These are phyloP conservation scores for Striga asiatica DNA, from an alignment of 257 asterid species.

Conservation along the genomic window DNA sequence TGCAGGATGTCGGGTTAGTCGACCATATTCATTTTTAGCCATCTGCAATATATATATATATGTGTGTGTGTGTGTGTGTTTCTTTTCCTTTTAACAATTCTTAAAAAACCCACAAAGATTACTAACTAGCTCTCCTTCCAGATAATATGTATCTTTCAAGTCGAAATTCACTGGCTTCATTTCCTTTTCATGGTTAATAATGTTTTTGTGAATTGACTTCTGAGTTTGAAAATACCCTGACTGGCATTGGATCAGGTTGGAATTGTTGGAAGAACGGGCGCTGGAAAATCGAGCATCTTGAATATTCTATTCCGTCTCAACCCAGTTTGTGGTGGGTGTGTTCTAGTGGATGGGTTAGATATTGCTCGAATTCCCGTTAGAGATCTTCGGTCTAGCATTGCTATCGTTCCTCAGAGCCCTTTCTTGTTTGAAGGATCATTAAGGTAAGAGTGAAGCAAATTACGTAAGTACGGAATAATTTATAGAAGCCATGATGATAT, in stretches of 20 bases:
- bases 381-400: slow-evolving; percentile 63
- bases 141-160: too few relatives aligned
- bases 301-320: slow-evolving; percentile 76
- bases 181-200: too few relatives aligned
- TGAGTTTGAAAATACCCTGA: not conserved
- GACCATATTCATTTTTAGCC: too few relatives aligned
- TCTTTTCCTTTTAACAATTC: too few relatives aligned
- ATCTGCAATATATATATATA: too few relatives aligned
- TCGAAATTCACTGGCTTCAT: too few relatives aligned
- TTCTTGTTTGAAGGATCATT: slow-evolving; percentile 88
- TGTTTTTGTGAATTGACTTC: not conserved
- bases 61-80: too few relatives aligned
- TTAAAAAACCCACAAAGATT: too few relatives aligned
- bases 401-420: slow-evolving; percentile 87
- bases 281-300: slow-evolving; percentile 92
- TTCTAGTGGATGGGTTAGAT: slow-evolving; percentile 53
- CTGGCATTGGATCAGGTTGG: slow-evolving; percentile 47
- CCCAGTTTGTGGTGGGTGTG: slow-evolving; percentile 47
- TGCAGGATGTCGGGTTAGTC: slow-evolving; percentile 72
- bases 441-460: slow-evolving; percentile 32
- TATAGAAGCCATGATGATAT: not conserved
- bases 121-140: too few relatives aligned
- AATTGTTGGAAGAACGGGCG: slow-evolving; percentile 92
- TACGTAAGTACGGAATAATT: not conserved
- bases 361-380: slow-evolving; percentile 48